These are phyloP conservation scores for Linnemannia exigua DNA, from an alignment of 192 early-diverging fungal species.

Conservation along the genomic window DNA sequence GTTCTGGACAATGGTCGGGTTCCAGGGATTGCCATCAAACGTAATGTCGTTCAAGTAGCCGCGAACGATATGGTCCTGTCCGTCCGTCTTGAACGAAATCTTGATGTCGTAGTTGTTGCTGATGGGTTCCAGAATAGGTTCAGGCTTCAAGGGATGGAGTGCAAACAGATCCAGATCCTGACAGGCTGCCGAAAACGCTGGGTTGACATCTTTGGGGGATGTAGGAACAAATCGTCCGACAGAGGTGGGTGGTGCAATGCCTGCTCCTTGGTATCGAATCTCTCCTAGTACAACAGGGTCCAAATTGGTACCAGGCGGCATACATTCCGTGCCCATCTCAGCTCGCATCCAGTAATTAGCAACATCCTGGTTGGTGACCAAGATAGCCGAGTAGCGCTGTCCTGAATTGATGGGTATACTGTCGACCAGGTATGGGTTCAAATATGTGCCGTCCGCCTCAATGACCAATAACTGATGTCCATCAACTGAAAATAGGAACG, in stretches of 20 bases:
- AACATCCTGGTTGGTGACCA: conserved; percentile 59
- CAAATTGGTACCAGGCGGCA: conserved; percentile 44
- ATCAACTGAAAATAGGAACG: conserved; percentile 78
- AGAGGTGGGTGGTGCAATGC: conserved; percentile 34
- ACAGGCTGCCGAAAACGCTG: conserved; percentile 46
- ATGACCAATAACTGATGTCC: conserved; percentile 77
- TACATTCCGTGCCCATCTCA: conserved; percentile 53
- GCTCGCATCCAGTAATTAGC: conserved; percentile 63
- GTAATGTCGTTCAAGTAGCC: conserved; percentile 32
- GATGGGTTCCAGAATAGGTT: conserved; percentile 44
- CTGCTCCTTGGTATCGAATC: conserved; percentile 61
- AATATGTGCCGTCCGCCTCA: conserved; percentile 75
- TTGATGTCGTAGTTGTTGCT: conserved; percentile 27
- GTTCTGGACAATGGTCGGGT: conserved; percentile 50
- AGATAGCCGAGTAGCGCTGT: conserved; percentile 66
- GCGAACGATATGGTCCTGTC: conserved; percentile 17
- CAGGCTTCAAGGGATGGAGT: conserved; percentile 36
- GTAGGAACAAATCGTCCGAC: conserved; percentile 27
- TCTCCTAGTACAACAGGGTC: conserved; percentile 49
- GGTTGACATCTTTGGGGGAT: background rate
- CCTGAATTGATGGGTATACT: conserved; percentile 61
- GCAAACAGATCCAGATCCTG: conserved; percentile 36
- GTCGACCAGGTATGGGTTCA: conserved; percentile 46
- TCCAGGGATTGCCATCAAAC: conserved; percentile 31
- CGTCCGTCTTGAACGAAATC: conserved; percentile 31